Evolutionary conservation across 1,139 yeast species (phyloP), one percentile per base, ranked within the genome.

Genomic region (Pichia cactophila): DNA sequence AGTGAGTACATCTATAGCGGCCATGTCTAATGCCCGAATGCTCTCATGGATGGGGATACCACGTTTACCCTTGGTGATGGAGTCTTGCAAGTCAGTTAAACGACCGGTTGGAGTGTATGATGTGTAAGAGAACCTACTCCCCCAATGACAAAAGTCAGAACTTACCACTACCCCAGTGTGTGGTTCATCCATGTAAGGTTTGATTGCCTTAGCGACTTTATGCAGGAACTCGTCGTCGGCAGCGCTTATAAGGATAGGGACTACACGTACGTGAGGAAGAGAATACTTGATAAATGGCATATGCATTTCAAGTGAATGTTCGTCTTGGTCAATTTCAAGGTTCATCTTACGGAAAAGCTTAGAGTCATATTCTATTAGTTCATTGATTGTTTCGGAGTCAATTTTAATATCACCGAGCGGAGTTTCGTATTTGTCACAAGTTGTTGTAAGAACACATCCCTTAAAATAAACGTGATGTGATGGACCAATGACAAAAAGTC

Each of bases 141-240:
- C 97, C 98, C 98, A 92, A 62, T 92, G 98, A 63, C 97, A 90
- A 61, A 92, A 94, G 68, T 92, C 99, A 1, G 95, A 80, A 60
- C 95, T 86, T 6, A 92, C 74, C 28, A 87, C 79, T 66, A 92
- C 86, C 1, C 88, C 81, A 60, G 81, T 84, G 36, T 68, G 67
- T 26, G 74, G 73, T 57, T 83, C 78, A 4, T 64, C 65, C 49
- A 88, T 63, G 57, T 75, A 86, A 1, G 83, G 81, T 12, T 68
- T 65, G 47, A 92, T 69, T 0, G 71, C 58, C 1, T 63, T 58
- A 0, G 84, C 83, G 23, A 86, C 61, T 26, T 68, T 65, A 14
- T 62, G 60, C 49, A 78, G 80, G 44, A 75, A 69, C 1, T 56
- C 56, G 12, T 70, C 67, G 49, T 77, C 78, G 47, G 83, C 70